Conservation (phyloP, 305 asterid genomes). For the Fraxinus latifolia region DNA sequence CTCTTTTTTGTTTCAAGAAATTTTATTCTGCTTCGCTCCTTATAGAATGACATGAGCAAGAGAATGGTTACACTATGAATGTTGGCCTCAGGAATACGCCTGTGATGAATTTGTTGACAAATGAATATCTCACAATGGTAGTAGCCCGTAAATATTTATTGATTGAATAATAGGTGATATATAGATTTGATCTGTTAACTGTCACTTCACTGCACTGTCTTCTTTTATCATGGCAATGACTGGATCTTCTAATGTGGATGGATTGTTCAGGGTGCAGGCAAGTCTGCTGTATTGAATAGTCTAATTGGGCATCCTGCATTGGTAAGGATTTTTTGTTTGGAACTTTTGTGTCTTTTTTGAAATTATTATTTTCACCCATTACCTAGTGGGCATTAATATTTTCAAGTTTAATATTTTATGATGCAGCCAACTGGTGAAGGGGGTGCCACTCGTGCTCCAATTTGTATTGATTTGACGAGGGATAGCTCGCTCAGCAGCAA, state of each 20-base stretch:
- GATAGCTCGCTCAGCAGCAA: constrained; percentile 85
- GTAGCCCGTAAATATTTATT: not conserved
- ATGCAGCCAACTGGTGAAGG: constrained; percentile 99
- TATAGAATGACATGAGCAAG: not conserved
- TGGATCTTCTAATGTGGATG: constrained; percentile 23
- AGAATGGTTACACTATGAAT: not conserved
- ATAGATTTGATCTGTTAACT: not conserved
- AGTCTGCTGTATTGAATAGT: constrained; percentile 59
- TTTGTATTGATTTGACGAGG: constrained; percentile 80
- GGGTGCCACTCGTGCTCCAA: constrained; percentile 99
- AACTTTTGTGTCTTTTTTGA: not conserved
- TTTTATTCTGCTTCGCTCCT: not conserved
- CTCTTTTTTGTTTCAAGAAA: not conserved
- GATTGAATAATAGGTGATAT: not conserved
- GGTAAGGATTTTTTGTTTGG: constrained; percentile 48
- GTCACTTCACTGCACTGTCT: constrained; percentile 5
- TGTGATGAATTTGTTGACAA: not conserved
- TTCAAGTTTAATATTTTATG: constrained; percentile 9
- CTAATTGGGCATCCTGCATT: constrained; percentile 59
- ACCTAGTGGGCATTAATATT: constrained; percentile 1
- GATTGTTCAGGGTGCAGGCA: constrained; percentile 78
- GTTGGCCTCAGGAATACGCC: constrained; percentile 8
- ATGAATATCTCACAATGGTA: constrained; percentile 3
- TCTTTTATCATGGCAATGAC: constrained; percentile 13
- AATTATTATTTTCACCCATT: not conserved